Base-by-base conservation (phyloP, 73 alveolate genomes). In the Paramecium octaurelia region DNA sequence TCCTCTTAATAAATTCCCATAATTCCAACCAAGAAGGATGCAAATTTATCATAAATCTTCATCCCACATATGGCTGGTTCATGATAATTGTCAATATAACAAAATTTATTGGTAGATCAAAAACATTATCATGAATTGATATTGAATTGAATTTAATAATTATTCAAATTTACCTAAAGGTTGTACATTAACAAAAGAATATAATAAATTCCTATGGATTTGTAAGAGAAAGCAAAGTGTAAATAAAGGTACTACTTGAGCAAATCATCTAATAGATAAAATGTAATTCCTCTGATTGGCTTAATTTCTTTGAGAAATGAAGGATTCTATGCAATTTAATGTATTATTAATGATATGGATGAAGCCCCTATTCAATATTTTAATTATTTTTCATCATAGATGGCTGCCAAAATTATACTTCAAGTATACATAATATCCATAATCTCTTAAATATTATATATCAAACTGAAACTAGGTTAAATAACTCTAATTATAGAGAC, bases 201-300 rank as follows among this genome's bases (percentile, higher is more conserved):
- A 93, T 12, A 70, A 89, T 20, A 93, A 57, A 34, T 92, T 80
- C 35, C 60, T 40, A 18, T 93, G 96, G 14, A 92, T 58, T 12
- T 95, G 95, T 48, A 93, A 93, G 20, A 93, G 31, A 46, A 90
- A 93, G n/a, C 93, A 93, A 50, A 89, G 24, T 3, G 95, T 77
- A 93, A 93, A 92, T 43, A 92, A 35, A 24, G 96, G 96, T 0
- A 93, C 50, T 7, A 95, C 95, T 92, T 93, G 57, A 8, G 85
- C 88, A 92, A 93, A 93, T 8, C 96, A 93, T 93, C 95, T 23
- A 73, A 42, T 34, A 95, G 95, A 75, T 93, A 95, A 92, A 93
- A 93, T 10, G 95, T 95, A 83, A 93, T 92, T 21, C 96, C 96
- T 43, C 90, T 60, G 1, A 71, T 92, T 24, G 95, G 95, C 20